Evolutionary conservation across 2,329 filamentous ascomycete genomes (phyloP).

Genomic region (Colletotrichum sojae): DNA sequence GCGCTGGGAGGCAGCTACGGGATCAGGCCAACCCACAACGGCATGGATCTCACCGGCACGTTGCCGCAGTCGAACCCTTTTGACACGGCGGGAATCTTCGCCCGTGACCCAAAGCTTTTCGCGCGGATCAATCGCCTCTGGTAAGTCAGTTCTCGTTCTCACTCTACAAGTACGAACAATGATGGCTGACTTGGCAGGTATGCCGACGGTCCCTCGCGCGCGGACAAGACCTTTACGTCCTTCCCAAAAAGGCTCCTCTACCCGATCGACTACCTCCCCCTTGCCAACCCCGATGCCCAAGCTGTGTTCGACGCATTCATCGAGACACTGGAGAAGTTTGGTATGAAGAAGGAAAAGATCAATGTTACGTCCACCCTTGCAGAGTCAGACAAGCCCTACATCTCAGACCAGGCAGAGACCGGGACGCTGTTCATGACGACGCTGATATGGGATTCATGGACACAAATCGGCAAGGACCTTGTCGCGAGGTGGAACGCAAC

Average conservation of each 20-base stretch:
- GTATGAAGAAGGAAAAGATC: conserved; percentile 2
- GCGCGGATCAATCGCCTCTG: conserved; percentile 4
- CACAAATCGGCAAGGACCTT: conserved; percentile 17
- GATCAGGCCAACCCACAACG: conserved; percentile 36
- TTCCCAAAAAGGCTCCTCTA: conserved; percentile 18
- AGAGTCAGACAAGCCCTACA: background rate
- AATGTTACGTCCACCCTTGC: conserved; percentile 19
- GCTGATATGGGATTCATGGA: conserved; percentile 21
- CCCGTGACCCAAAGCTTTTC: conserved; percentile 37
- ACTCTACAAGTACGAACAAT: background rate
- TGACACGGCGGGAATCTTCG: conserved; percentile 38
- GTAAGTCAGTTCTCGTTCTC: background rate
- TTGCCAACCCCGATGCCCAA: conserved; percentile 26
- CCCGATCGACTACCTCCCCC: conserved; percentile 31
- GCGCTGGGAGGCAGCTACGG: conserved; percentile 37
- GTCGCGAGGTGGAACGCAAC: conserved; percentile 10
- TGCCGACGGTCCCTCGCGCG: background rate
- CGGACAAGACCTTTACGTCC: conserved; percentile 10
- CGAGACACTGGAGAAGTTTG: conserved; percentile 12
- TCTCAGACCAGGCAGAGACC: conserved; percentile 21
- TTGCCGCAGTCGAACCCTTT: conserved; percentile 36
- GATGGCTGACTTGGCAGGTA: background rate
- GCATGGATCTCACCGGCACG: conserved; percentile 32
- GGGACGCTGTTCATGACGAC: background rate
- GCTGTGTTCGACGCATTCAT: conserved; percentile 30